Evolutionary conservation across 2,329 filamentous ascomycete species (phyloP).

Genomic region (Trichoderma atrobrunneum): DNA sequence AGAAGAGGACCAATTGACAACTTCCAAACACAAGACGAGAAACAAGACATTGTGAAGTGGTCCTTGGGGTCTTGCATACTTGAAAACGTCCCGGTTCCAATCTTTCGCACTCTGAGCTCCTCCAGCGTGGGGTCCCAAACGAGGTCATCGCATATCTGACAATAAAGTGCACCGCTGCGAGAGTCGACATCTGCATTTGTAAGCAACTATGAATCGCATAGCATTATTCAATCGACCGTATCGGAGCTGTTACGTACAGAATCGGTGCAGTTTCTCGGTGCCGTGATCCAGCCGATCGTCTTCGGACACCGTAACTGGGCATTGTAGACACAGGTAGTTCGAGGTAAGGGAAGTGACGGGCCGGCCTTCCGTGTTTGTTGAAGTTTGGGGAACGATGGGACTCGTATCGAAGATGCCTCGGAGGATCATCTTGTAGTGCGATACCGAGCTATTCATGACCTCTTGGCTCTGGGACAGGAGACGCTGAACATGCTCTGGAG

Average conservation of each 20-base stretch:
- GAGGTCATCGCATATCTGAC: conserved; percentile 77
- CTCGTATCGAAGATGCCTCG: conserved; percentile 67
- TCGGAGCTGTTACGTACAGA: conserved; percentile 53
- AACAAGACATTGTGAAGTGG: background rate
- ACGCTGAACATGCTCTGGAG: conserved; percentile 67
- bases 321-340: conserved; percentile 72
- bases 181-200: conserved; percentile 68
- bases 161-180: conserved; percentile 70
- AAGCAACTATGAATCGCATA: conserved; percentile 22
- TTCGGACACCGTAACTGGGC: conserved; percentile 64
- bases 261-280: conserved; percentile 66
- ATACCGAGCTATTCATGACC: conserved; percentile 65
- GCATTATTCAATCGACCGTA: background rate
- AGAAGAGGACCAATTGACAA: background rate
- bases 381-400: conserved; percentile 64
- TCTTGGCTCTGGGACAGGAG: conserved; percentile 62
- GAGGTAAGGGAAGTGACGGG: conserved; percentile 61
- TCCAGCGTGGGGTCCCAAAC: conserved; percentile 81
- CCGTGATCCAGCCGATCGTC: conserved; percentile 67
- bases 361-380: conserved; percentile 54
- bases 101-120: conserved; percentile 68
- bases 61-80: conserved; percentile 43
- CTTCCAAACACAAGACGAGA: background rate
- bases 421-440: conserved; percentile 70
- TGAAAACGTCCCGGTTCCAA: conserved; percentile 63